Base-by-base conservation (phyloP, 2,329 filamentous ascomycete genomes). In the Myriosclerotinia scirpicola region DNA sequence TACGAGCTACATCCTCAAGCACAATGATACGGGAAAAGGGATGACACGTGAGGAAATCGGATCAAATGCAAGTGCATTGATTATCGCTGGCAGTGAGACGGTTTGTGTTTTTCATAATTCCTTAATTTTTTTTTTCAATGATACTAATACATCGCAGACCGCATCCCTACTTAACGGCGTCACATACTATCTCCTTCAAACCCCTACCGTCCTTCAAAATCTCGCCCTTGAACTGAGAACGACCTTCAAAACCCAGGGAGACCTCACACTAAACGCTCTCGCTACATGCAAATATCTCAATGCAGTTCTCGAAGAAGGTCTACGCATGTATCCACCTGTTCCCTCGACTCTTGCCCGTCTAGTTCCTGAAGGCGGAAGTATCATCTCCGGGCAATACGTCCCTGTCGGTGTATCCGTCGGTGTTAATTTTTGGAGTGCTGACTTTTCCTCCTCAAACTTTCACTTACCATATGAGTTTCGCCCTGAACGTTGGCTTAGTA, bases 121-220 rank as follows among this genome's bases (percentile, higher is more conserved):
- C 22, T 76, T 26, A 73, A 76, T 15, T 54, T 68, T 11, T 68
- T 11, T 26, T 71, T 5, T 4, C 6, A 46, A 15, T 20, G 3
- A 6, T 0, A 26, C 30, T 53, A 26, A 66, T 71, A 74, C 7
- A 71, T 48, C 66, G 1, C 75, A 78, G 67, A 78, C 77, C 2
- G 77, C 75, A 6, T 73, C 76, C 2, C 63, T 74, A 8, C 60
- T 77, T 9, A 69, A 70, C 15, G 74, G 73, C 9, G 54, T 68
- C 38, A 73, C 36, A 67, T 70, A 68, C 17, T 86, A 88, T 71
- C 79, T 91, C 4, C 82, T 91, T 5, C 82, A 83, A 68, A 82
- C 80, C 22, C 78, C 65, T 1, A 62, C 53, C 9, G n/a, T 48
- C 1, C 42, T 63, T 8, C 38, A 64, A 4, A 79, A 76, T 26